Base-by-base conservation (phyloP, 2,329 filamentous ascomycete species). In the Juglanconis sp. region DNA sequence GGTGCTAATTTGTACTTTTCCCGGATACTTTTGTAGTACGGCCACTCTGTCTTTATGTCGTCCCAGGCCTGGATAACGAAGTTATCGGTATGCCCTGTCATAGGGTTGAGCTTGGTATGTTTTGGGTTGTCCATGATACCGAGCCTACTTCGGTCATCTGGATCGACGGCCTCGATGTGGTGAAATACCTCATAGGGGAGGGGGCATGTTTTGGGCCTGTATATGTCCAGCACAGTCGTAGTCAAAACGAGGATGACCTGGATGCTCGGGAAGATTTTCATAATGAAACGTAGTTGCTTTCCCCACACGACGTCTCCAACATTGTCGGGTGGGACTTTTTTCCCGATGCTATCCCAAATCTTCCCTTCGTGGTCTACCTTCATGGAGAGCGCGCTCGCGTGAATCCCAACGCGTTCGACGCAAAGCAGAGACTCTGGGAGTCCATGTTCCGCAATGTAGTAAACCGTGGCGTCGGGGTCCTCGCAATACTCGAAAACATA, bases 401-500 rank as follows among this genome's bases (percentile, higher is more conserved):
- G 49, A 24, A 60, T 56, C 24, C 52, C 57, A n/a, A 62, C 49
- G 17, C 56, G 54, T 38, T 60, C n/a, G 4, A 62, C 57, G 5
- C 13, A 13, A 4, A n/a, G 31, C 17, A 62, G 6, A 0, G 13
- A 34, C 1, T 38, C 9, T 1, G 57, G 57, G 4, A 62, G 51
- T 1, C 24, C 32, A 8, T 42, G 35, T 1, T 53, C 57, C 7
- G 13, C 4, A 0, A 49, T 36, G 31, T 56, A 62, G 4, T 9
- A 35, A 10, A 62, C 53, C 7, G n/a, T 51, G 15, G 36, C 53
- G 5, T 51, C 32, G 3, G 57, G 31, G 3, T 46, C 36, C 31
- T 62, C 60, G 36, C 42, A 62, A 34, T 62, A 35, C 8, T 60
- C 17, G 13, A 62, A 62, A 2, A 62, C 47, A 11, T 60, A 60